Base-by-base conservation (phyloP, 129 eudicot genomes). In the Lactuca sativa region DNA sequence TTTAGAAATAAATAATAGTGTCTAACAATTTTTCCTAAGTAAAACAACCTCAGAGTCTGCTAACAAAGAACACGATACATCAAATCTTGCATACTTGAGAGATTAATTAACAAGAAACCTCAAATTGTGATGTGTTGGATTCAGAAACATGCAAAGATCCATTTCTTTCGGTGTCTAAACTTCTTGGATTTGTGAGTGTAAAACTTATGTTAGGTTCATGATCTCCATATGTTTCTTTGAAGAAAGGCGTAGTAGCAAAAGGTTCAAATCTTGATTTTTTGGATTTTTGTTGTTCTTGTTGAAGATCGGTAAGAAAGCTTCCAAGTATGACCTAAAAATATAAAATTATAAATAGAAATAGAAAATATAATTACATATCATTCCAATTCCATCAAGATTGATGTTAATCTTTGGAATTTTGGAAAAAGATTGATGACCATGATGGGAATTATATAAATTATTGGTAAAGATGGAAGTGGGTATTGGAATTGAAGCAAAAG, bases 41-140 rank as follows among this genome's bases (percentile, higher is more conserved):
- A 62, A 62, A 30, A 11, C 14, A 18, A 38, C 77, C 70, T 63
- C 58, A 15, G 51, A 33, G 41, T 44, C 60, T 17, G 53, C 71
- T 18, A 60, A 38, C 34, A 73, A 21, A 73, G 47, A 37, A 60
- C 54, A 32, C 21, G 31, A 67, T 67, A 66, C 68, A 76, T 37
- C 30, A 10, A 11, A 13, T 2, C 13, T 5, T 40, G 44, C 44
- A 40, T 3, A 40, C 44, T 43, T 62, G 48, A 25, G 30, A 25
- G 30, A 25, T 25, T 25, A 25, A 62, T 79, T 66, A 79, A 67
- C 79, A 79, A 56, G 83, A 66, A 73, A 79, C 83, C 67, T 66
- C 67, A 0, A 62, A 73, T 4, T 8, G 38, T 51, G 74, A 57
- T 18, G 69, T 4, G 15, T 38, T 66, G 11, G 83, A 10, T 18